Percentiles rank a stretch among this genome's conserved stretches.
Evolutionary conservation across 192 early-diverging fungal species (phyloP).

Genomic region (Neocallimastix lanati): DNA sequence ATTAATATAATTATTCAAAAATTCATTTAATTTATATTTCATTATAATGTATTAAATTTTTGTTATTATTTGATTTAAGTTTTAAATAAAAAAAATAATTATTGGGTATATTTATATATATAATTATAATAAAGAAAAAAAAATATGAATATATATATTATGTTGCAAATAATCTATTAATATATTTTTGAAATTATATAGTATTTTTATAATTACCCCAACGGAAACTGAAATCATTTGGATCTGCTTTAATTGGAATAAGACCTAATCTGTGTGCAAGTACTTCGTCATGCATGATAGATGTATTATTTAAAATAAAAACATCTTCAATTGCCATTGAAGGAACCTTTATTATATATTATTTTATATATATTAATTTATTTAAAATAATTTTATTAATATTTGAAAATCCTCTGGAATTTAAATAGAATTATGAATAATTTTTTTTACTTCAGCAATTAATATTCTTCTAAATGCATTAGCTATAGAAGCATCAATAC

Average conservation of each 20-base stretch:
- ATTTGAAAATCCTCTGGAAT: too few relatives aligned
- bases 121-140: background rate
- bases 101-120: too few relatives aligned
- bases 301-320: conserved; percentile 78
- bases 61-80: too few relatives aligned
- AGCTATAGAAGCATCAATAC: conserved; percentile 79
- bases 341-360: conserved; percentile 45
- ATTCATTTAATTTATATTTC: too few relatives aligned
- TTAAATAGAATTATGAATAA: too few relatives aligned
- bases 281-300: conserved; percentile 82
- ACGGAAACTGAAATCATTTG: conserved; percentile 59
- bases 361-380: background rate
- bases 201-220: conserved; percentile 10
- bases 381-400: too few relatives aligned
- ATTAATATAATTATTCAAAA: conserved; percentile 1
- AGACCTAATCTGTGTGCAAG: conserved; percentile 80
- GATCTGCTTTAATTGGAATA: conserved; percentile 78
- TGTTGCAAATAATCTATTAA: too few relatives aligned
- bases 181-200: too few relatives aligned
- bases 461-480: conserved; percentile 84
- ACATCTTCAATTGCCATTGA: conserved; percentile 95
- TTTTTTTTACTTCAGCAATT: conserved; percentile 59
- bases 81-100: too few relatives aligned
- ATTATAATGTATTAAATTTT: too few relatives aligned
- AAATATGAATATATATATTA: too few relatives aligned